phyloP scores from a whole-genome alignment of 768 basidiomycete species.

The Trametes meyenii region DNA sequence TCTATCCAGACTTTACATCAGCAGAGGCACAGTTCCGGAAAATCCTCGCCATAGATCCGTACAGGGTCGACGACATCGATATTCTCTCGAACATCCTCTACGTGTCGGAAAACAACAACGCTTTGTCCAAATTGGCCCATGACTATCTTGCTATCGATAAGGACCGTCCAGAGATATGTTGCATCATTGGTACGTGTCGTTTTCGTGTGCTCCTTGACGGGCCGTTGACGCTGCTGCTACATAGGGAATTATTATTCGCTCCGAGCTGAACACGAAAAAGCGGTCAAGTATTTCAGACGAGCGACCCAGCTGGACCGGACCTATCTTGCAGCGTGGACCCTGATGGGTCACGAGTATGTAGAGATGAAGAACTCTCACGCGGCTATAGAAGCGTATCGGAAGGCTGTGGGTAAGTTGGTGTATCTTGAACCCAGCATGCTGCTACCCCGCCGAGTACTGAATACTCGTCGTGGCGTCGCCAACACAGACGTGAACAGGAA shows the following conservation, averaged over 20 bases:
- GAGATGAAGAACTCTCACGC: slow-evolving; percentile 99
- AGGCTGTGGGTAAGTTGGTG: slow-evolving; percentile 82
- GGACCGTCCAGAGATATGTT: slow-evolving; percentile 95
- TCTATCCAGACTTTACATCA: slow-evolving; percentile 74
- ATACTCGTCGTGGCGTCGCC: slow-evolving; percentile 13
- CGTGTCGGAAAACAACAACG: slow-evolving; percentile 86
- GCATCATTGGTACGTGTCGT: slow-evolving; percentile 81
- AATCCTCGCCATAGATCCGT: slow-evolving; percentile 80
- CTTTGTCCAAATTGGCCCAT: slow-evolving; percentile 89
- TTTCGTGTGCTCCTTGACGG: neutral
- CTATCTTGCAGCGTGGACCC: slow-evolving; percentile 96
- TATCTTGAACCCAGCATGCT: neutral
- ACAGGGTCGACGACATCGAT: slow-evolving; percentile 92
- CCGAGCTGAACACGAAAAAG: slow-evolving; percentile 92
- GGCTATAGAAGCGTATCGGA: slow-evolving; percentile 95
- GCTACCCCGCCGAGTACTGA: slow-evolving; percentile 2
- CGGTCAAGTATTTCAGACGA: slow-evolving; percentile 91
- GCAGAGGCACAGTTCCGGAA: slow-evolving; percentile 86
- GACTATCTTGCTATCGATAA: slow-evolving; percentile 88
- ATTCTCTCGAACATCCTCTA: slow-evolving; percentile 97
- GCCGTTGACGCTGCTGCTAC: neutral
- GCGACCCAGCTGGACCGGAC: slow-evolving; percentile 95
- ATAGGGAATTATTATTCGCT: slow-evolving; percentile 97
- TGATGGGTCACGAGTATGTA: slow-evolving; percentile 99
- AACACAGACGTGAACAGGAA: slow-evolving; percentile 87